Evolutionary conservation across 2,329 filamentous ascomycete species (phyloP).

Genomic region (Alternaria consortialis): DNA sequence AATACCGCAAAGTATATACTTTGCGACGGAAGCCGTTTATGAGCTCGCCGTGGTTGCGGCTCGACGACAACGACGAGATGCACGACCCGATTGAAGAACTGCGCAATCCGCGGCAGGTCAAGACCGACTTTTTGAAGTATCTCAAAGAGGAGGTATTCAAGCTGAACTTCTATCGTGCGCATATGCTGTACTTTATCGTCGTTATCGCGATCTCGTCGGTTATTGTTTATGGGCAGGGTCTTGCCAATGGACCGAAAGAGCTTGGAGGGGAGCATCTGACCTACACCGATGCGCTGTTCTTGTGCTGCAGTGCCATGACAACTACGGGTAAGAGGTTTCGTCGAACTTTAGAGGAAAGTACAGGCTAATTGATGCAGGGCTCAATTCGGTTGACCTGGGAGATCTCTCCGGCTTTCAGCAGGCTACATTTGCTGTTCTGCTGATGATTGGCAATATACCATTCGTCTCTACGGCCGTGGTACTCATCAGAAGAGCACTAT

Average conservation of each 20-base stretch:
- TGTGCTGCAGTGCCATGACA: slow-evolving; percentile 44
- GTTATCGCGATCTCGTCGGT: slow-evolving; percentile 39
- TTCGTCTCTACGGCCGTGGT: slow-evolving; percentile 44
- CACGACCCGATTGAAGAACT: slow-evolving; percentile 29
- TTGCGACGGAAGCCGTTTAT: not conserved
- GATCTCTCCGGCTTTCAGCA: slow-evolving; percentile 40
- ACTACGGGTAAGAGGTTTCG: slow-evolving; percentile 30
- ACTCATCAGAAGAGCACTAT: slow-evolving; percentile 34
- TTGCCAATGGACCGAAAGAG: slow-evolving; percentile 33
- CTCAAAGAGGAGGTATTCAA: slow-evolving; percentile 26
- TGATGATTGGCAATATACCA: slow-evolving; percentile 43
- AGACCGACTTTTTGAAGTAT: slow-evolving; percentile 29
- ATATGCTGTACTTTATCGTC: slow-evolving; percentile 44
- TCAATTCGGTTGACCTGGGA: slow-evolving; percentile 39
- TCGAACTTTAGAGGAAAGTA: not conserved
- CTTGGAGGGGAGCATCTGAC: slow-evolving; percentile 26
- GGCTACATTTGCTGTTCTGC: slow-evolving; percentile 36
- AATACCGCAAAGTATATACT: slow-evolving; percentile 4
- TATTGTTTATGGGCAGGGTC: slow-evolving; percentile 41
- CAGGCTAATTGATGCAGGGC: slow-evolving; percentile 22
- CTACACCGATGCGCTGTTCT: slow-evolving; percentile 41
- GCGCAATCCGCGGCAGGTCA: slow-evolving; percentile 26
- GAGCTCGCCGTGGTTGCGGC: slow-evolving; percentile 15
- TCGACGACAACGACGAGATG: slow-evolving; percentile 19
- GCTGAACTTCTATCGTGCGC: slow-evolving; percentile 37